phyloP scores from a whole-genome alignment of 2,329 filamentous ascomycete species.

The Pyrenophora graminea region DNA sequence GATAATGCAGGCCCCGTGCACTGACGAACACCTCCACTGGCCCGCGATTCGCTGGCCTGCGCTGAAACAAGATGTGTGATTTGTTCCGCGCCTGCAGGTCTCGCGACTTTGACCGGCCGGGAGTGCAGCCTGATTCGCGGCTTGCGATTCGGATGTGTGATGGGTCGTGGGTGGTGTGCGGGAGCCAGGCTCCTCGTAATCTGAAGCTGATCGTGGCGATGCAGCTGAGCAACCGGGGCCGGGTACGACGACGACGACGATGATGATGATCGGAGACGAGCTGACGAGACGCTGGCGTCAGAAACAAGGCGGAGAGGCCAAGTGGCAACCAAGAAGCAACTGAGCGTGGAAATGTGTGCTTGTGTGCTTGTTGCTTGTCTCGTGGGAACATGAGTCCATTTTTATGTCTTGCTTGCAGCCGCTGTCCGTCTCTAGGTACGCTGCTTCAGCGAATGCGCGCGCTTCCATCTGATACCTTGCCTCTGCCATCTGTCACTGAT shows the following conservation, averaged over 20 bases:
- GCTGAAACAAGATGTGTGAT: conserved; percentile 45
- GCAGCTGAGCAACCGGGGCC: conserved; percentile 30
- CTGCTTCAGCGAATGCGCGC: conserved; percentile 40
- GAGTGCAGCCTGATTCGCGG: conserved; percentile 34
- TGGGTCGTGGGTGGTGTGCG: conserved; percentile 1
- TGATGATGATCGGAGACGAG: conserved; percentile 8
- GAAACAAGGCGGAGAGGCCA: conserved; percentile 12
- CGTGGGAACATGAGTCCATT: conserved; percentile 24
- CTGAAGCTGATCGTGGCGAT: conserved; percentile 30
- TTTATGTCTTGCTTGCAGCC: conserved; percentile 45
- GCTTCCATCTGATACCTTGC: conserved; percentile 39
- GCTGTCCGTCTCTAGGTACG: conserved; percentile 39
- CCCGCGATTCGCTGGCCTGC: conserved; percentile 24
- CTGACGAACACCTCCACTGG: conserved; percentile 19
- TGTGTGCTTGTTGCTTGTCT: too few species aligned
- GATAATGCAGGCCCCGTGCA: conserved; percentile 24
- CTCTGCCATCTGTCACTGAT: not conserved
- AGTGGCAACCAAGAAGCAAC: too few species aligned
- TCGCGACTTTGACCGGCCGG: conserved; percentile 19
- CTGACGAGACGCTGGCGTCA: conserved; percentile 32
- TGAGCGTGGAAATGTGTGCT: too few species aligned
- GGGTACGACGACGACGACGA: too few species aligned
- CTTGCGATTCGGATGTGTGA: conserved; percentile 27
- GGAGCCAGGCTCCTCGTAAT: conserved; percentile 2
- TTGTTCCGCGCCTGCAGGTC: conserved; percentile 44